phyloP scores from a whole-genome alignment of 441 rosid genomes.

The Populus hybrid region DNA sequence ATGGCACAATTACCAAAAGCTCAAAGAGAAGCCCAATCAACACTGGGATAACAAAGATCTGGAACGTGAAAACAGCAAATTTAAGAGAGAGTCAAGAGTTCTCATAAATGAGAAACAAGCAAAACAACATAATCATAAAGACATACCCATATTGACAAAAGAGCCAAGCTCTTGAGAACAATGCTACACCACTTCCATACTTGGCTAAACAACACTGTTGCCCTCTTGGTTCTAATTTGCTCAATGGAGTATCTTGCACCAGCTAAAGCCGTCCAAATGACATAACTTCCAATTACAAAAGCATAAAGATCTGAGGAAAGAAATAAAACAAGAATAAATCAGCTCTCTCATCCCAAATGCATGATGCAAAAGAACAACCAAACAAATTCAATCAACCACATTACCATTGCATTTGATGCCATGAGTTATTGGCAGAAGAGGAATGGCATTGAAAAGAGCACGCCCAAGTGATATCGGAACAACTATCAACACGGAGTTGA shows the following conservation, averaged over 20 bases:
- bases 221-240: slow-evolving; percentile 68
- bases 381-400: slow-evolving; percentile 3
- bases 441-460: slow-evolving; percentile 79
- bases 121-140: neutral
- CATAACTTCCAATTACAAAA: slow-evolving; percentile 89
- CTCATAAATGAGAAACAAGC: neutral
- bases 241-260: slow-evolving; percentile 80
- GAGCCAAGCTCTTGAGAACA: slow-evolving; percentile 69
- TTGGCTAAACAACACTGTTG: slow-evolving; percentile 55
- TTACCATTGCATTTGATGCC: slow-evolving; percentile 98
- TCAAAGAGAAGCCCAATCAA: slow-evolving; percentile 90
- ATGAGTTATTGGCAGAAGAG: slow-evolving; percentile 91
- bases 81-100: slow-evolving; percentile 1
- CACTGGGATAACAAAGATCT: slow-evolving; percentile 89
- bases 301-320: slow-evolving; percentile 69
- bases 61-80: slow-evolving; percentile 4
- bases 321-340: slow-evolving; percentile 12
- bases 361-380: neutral
- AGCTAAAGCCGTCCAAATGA: slow-evolving; percentile 79
- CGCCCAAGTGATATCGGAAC: slow-evolving; percentile 93
- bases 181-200: slow-evolving; percentile 87
- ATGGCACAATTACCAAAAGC: slow-evolving; percentile 94
- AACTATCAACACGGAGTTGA: slow-evolving; percentile 83
- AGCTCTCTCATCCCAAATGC: slow-evolving; percentile 14
- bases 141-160: slow-evolving; percentile 84